Evolutionary conservation across 305 asterid species (phyloP).

Genomic region (Nicotiana rustica): DNA sequence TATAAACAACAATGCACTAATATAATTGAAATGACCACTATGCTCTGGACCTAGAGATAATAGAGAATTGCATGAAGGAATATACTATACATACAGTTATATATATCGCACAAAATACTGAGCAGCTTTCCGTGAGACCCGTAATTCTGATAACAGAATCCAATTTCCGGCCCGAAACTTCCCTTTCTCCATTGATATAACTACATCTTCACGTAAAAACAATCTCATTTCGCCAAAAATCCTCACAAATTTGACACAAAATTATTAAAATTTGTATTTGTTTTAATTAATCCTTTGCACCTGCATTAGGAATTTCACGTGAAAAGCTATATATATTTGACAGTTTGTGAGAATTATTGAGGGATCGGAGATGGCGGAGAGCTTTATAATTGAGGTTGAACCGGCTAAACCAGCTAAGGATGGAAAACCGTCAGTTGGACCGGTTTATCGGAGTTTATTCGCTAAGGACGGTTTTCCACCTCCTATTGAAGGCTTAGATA

Average conservation of each 20-base stretch:
- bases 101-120: background rate
- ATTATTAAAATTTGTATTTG: background rate
- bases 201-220: no score
- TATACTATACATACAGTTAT: background rate
- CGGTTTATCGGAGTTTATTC: constrained; percentile 77
- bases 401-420: constrained; percentile 69
- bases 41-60: no score
- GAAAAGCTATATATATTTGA: background rate
- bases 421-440: constrained; percentile 85
- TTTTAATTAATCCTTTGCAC: background rate
- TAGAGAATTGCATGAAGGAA: constrained; percentile 3
- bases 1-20: no score
- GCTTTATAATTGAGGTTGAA: constrained; percentile 70
- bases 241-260: background rate
- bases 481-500: constrained; percentile 71
- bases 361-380: constrained; percentile 56
- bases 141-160: background rate
- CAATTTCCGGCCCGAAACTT: no score
- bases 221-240: no score
- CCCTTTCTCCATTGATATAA: no score
- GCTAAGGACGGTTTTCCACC: constrained; percentile 91
- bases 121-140: constrained; percentile 4
- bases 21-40: no score
- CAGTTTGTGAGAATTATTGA: background rate
- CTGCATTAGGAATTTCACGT: background rate